Base-by-base conservation (phyloP, 2,329 filamentous ascomycete species). In the Colletotrichum brevisporum region DNA sequence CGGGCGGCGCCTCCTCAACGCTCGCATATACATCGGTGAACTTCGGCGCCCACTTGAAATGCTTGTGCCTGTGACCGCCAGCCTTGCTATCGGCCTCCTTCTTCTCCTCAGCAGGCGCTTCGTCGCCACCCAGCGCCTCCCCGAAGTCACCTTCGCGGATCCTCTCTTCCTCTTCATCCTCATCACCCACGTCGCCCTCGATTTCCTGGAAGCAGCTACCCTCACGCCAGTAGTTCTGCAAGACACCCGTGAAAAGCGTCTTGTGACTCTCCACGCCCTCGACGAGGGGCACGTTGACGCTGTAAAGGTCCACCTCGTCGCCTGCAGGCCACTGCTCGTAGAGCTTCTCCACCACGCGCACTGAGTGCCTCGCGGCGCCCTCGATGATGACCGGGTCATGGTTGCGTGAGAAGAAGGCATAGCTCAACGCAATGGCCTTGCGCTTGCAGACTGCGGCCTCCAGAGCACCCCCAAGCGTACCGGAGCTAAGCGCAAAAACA, bases 1-100 rank as follows among this genome's bases (percentile, higher is more conserved):
- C 94, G 4, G 93, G 92, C 39, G 85, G 84, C 47, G 91, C 90
- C 72, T 92, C 88, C 74, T 94, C 90, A n/a, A 98, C 94, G 73
- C 92, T 95, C 77, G 92, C 89, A 79, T 94, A 94, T 2, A 98
- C 94, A 79, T 97, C 95, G 41, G 89, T 86, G 80, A 98, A 96
- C 71, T 89, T 89, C 2, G 95, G 96, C 55, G 93, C 90, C 96
- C 96, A 98, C 81, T 95, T 97, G 85, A 98, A 98, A 80, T 97
- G 93, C 78, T 93, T 94, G 80, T 97, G 94, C 64, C 84, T 87
- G 78, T 94, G 91, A 6, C 64, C 71, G 4, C 77, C 77, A 53
- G 76, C 73, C 66, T 71, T 71, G 51, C 78, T 71, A 51, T 78
- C 80, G 45, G 74, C 82, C 53, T 80, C 81, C 57, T 5, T 21